Percentiles rank a stretch among this genome's conserved stretches.
Conservation (phyloP, 345 rosid genomes). For the Eucalyptus cloeziana region DNA sequence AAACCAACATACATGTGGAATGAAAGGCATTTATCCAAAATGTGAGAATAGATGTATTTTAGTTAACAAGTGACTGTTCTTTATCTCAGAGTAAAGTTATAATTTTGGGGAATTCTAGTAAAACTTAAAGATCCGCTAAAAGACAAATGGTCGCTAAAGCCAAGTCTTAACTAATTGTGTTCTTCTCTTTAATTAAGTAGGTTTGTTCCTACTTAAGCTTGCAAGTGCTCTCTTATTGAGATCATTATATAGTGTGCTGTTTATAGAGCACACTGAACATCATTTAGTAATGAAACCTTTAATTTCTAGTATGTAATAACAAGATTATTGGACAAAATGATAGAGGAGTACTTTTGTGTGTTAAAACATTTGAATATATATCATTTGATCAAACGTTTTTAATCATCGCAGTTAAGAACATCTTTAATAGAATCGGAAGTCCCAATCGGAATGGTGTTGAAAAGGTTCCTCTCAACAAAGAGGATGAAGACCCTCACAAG, state of each 20-base stretch:
- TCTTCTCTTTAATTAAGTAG: not conserved
- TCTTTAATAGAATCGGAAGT: slow-evolving; percentile 37
- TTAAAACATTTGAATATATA: not conserved
- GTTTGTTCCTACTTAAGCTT: not conserved
- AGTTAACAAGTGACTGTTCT: not conserved
- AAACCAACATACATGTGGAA: not conserved
- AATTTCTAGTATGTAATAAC: not conserved
- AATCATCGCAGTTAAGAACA: slow-evolving; percentile 50
- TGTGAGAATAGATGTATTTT: not conserved
- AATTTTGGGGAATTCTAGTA: not conserved
- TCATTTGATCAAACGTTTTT: slow-evolving; percentile 1
- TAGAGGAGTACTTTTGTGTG: not conserved
- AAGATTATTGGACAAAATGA: not conserved
- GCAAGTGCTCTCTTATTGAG: not conserved
- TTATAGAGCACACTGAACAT: not conserved
- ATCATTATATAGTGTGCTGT: not conserved
- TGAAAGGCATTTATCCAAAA: not conserved
- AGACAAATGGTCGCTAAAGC: not conserved
- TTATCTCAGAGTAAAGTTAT: not conserved
- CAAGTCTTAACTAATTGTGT: not conserved
- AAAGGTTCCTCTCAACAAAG: slow-evolving; percentile 12
- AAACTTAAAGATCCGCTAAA: not conserved
- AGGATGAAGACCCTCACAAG: not conserved
- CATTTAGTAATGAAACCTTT: not conserved
- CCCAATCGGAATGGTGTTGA: slow-evolving; percentile 2